phyloP scores from a whole-genome alignment of 192 early-diverging fungal species.

The Haplosporangium gracile region DNA sequence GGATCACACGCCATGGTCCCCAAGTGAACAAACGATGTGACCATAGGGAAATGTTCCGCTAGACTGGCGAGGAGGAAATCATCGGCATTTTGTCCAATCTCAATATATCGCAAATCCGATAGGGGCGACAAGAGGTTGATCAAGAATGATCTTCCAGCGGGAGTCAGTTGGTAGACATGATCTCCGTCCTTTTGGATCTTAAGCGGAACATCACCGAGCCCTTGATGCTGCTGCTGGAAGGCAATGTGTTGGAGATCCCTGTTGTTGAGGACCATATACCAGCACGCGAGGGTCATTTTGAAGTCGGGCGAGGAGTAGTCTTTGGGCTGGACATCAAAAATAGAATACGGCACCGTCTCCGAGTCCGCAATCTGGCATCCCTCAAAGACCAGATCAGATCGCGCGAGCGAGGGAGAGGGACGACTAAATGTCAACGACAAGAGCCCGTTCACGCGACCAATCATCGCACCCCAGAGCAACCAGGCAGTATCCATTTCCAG shows the following conservation, averaged over 20 bases:
- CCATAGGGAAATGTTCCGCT: not conserved
- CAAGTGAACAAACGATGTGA: not conserved
- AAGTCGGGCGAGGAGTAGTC: not conserved
- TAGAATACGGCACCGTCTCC: not conserved
- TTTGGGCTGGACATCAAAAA: not conserved
- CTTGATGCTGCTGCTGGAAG: not conserved
- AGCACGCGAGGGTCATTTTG: not conserved
- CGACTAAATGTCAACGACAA: too few relatives aligned
- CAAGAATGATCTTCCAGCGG: not conserved
- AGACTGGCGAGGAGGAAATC: not conserved
- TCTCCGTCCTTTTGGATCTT: too few relatives aligned
- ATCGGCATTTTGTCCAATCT: not conserved
- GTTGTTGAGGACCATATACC: not conserved
- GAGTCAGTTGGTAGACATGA: not conserved
- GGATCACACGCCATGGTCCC: not conserved
- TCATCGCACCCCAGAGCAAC: too few relatives aligned
- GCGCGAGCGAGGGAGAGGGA: too few relatives aligned
- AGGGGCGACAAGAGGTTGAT: not conserved
- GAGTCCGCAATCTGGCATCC: not conserved
- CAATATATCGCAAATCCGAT: not conserved
- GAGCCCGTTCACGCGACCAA: too few relatives aligned
- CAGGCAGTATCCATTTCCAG: not conserved
- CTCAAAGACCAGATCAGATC: too few relatives aligned
- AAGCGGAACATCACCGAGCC: too few relatives aligned
- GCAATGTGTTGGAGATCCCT: not conserved